Conservation (phyloP, 176 grass and related monocot genomes). For the Bothriochloa decipiens region DNA sequence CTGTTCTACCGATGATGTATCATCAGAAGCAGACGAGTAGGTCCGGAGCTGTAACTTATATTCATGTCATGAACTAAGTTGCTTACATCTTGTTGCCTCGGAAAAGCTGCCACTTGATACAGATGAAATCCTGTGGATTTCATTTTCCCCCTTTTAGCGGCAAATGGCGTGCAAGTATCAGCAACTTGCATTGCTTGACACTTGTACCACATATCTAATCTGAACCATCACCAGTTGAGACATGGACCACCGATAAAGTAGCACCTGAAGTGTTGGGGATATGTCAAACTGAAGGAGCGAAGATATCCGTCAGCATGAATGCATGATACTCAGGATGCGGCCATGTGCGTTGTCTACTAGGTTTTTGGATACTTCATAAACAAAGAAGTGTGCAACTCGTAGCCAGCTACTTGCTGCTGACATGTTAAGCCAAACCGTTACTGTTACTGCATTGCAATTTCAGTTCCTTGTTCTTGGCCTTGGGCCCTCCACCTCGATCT, state of each 20-base stretch:
- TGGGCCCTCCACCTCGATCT: background rate
- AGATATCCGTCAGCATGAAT: constrained; percentile 13
- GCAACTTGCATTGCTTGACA: constrained; percentile 30
- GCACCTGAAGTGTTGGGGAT: constrained; percentile 25
- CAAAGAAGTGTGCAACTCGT: constrained; percentile 6
- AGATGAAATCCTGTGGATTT: background rate
- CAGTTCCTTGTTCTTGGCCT: background rate
- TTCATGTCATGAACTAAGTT: background rate
- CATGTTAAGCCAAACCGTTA: constrained; percentile 8
- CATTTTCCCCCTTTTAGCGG: background rate
- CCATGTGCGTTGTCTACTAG: constrained; percentile 29
- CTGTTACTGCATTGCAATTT: constrained; percentile 1
- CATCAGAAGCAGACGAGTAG: background rate
- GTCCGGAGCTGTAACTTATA: background rate
- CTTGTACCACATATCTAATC: constrained; percentile 14
- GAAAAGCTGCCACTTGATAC: background rate
- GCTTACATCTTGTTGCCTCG: background rate
- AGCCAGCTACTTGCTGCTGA: constrained; percentile 1
- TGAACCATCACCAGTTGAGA: background rate
- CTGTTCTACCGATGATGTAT: background rate
- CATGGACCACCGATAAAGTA: constrained; percentile 44
- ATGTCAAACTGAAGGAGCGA: constrained; percentile 23
- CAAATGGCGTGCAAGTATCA: constrained; percentile 27
- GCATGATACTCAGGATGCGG: constrained; percentile 18
- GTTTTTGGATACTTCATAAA: background rate